phyloP scores from a whole-genome alignment of 1,284 basidiomycete genomes.

The Ustilago bromivora region DNA sequence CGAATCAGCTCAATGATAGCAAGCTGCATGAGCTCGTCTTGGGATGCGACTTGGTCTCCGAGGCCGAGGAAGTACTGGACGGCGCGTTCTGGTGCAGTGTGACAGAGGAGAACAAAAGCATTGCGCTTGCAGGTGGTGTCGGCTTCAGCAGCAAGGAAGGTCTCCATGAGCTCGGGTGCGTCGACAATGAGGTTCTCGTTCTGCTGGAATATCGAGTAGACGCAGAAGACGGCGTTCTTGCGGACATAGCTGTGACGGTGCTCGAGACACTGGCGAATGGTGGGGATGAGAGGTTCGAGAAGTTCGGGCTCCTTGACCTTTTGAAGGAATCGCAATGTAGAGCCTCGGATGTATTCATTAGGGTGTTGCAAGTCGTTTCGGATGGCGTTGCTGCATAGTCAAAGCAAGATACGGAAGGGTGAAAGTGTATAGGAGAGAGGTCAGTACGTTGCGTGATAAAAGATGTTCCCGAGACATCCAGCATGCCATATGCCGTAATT shows the following conservation, averaged over 20 bases:
- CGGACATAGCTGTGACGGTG: slow-evolving; percentile 98
- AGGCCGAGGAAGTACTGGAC: slow-evolving; percentile 89
- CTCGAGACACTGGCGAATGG: slow-evolving; percentile 92
- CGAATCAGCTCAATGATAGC: slow-evolving; percentile 94
- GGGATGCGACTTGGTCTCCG: slow-evolving; percentile 82
- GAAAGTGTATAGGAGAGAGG: not conserved
- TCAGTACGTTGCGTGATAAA: not conserved
- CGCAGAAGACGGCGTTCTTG: slow-evolving; percentile 97
- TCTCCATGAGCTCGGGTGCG: slow-evolving; percentile 94
- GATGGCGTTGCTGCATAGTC: slow-evolving; percentile 84
- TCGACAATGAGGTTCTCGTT: slow-evolving; percentile 92
- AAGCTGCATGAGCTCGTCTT: slow-evolving; percentile 97
- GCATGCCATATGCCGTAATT: not conserved
- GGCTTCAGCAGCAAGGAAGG: slow-evolving; percentile 88
- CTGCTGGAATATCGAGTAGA: slow-evolving; percentile 89
- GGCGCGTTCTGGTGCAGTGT: slow-evolving; percentile 88
- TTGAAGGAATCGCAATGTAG: slow-evolving; percentile 94
- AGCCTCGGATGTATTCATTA: slow-evolving; percentile 98
- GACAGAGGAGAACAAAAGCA: slow-evolving; percentile 92
- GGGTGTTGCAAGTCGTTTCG: slow-evolving; percentile 99
- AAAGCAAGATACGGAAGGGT: not conserved
- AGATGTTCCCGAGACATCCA: too few species aligned
- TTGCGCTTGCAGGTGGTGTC: slow-evolving; percentile 98
- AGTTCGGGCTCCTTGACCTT: slow-evolving; percentile 95
- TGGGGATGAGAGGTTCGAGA: slow-evolving; percentile 94